Evolutionary conservation across 441 rosid genomes (phyloP).

Genomic region (Arabidopsis hybrid): DNA sequence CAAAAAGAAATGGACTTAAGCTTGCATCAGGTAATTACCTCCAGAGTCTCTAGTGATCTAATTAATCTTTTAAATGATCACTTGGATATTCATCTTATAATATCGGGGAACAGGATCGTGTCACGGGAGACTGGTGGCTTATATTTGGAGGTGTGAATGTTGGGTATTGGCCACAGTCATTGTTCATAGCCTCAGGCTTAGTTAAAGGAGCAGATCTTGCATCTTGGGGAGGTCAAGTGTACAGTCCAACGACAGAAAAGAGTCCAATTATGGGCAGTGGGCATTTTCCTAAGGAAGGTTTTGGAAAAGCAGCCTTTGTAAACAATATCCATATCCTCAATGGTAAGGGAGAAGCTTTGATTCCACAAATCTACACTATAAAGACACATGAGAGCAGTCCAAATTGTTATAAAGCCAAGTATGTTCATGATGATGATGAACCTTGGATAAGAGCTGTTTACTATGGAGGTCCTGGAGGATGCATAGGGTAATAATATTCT

Average conservation of each 20-base stretch:
- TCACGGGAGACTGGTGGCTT: constrained; percentile 43
- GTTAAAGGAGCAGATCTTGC: constrained; percentile 14
- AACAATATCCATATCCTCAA: constrained; percentile 28
- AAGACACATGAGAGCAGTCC: constrained; percentile 21
- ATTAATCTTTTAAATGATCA: background rate
- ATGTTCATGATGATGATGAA: constrained; percentile 20
- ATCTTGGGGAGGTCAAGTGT: constrained; percentile 44
- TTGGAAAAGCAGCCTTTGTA: constrained; percentile 28
- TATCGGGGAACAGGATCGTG: constrained; percentile 22
- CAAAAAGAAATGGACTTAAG: constrained; percentile 17
- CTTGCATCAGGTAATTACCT: constrained; percentile 28
- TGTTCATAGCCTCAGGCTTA: constrained; percentile 26
- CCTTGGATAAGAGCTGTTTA: constrained; percentile 37
- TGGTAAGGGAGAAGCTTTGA: constrained; percentile 14
- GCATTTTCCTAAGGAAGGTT: constrained; percentile 40
- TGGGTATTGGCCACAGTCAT: constrained; percentile 39
- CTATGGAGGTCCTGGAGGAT: constrained; percentile 42
- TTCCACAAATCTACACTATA: constrained; percentile 36
- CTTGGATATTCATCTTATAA: constrained; percentile 20
- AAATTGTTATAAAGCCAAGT: constrained; percentile 32
- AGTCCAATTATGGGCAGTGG: constrained; percentile 45
- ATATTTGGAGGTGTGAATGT: constrained; percentile 16
- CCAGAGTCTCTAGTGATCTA: constrained; percentile 4
- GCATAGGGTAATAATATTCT: background rate
- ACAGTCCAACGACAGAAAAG: constrained; percentile 33